Evolutionary conservation across 257 asterid genomes (phyloP).

Genomic region (Mentha longifolia): DNA sequence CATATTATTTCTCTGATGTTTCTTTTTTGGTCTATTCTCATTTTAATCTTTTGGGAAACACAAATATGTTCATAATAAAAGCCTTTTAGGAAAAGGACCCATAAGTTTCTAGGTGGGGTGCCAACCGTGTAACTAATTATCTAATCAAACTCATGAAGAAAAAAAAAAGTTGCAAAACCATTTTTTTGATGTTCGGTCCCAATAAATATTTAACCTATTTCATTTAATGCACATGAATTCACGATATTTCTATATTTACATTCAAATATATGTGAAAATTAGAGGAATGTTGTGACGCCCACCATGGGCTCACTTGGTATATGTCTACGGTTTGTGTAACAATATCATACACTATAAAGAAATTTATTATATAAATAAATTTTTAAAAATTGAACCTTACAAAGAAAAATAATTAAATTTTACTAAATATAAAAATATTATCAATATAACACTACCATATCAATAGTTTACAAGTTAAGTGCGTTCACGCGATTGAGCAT

Average conservation of each 20-base stretch:
- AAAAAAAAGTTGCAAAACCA: not conserved
- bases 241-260: not conserved
- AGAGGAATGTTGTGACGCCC: too few relatives aligned
- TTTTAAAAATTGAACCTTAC: too few relatives aligned
- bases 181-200: not conserved
- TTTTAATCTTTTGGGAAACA: not conserved
- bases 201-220: not conserved
- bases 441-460: not conserved
- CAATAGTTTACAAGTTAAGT: too few relatives aligned
- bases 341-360: too few relatives aligned
- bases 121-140: constrained; percentile 11
- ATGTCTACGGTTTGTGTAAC: too few relatives aligned
- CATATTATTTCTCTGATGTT: constrained; percentile 22
- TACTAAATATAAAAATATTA: too few relatives aligned
- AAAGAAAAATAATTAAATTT: not conserved
- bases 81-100: constrained; percentile 9
- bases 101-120: constrained; percentile 17
- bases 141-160: not conserved
- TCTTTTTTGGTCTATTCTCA: not conserved
- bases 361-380: too few relatives aligned
- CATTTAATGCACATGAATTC: not conserved
- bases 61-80: not conserved
- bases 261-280: too few relatives aligned
- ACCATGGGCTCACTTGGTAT: too few relatives aligned
- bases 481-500: too few relatives aligned